Evolutionary conservation across 192 early-diverging fungal genomes (phyloP), one percentile per base, ranked within the genome.

Genomic region (Kappamyces sp.): DNA sequence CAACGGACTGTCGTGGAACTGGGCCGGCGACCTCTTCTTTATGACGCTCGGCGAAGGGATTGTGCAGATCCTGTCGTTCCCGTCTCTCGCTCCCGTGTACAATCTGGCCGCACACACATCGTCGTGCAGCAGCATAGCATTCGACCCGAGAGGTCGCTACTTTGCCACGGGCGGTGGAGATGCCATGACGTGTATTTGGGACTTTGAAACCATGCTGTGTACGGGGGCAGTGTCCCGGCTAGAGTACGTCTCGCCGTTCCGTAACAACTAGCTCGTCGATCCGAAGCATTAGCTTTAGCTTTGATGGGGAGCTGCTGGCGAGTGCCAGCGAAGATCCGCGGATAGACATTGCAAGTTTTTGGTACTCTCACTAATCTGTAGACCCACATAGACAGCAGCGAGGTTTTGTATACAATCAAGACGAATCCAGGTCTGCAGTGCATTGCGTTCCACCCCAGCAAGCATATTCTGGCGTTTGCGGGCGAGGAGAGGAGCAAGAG

Each of bases 1-100:
- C 32, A 91, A 91, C 60, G 88, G 90, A 67, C 89, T 91, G 33
- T 71, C 79, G 30, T 91, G 90, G 90, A 86, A 88, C 40, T 75
- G 75, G 47, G 71, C 79, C 39, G 83, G 83, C 29, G 72, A 86
- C 50, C 63, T 86, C 29, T 91, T 91, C 61, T 84, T 77, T 54
- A 68, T 91, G 39, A 88, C 89, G 2, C 88, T 87, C 0, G 89
- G 89, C 4, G 74, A 85, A 48, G 70, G 71, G 5, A 79, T 76
- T 2, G 71, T 89, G 35, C 75, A 80, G 49, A 68, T 90, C 2
- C 69, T 88, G n/a, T 76, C 80, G 12, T 88, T 82, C 57, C 86
- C 84, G 3, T 73, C 75, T 0, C 71, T 91, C 51, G 70, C 74
- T 8, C 73, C 65, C 8, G 30, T 84, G 1, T 66, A 81, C 43